A percentile compares a stretch with the other conserved stretches of the same genome.
phyloP scores from a whole-genome alignment of 106 monocot genomes.

The Vanilla planifolia region DNA sequence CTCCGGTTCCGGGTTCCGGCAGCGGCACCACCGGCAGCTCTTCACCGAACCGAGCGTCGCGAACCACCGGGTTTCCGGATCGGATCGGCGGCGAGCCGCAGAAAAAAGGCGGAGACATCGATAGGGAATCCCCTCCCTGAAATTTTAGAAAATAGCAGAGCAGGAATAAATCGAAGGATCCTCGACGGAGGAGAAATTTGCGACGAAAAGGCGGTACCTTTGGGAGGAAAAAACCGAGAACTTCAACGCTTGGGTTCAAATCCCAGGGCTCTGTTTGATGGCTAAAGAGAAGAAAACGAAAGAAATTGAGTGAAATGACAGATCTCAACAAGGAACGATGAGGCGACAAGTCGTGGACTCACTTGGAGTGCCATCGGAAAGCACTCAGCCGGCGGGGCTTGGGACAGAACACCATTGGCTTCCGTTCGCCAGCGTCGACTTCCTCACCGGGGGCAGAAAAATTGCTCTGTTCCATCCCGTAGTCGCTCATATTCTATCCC shows the following conservation, averaged over 20 bases:
- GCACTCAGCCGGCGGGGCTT: conserved; percentile 43
- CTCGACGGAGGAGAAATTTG: no score
- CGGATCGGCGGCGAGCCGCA: conserved; percentile 65
- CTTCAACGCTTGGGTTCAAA: conserved; percentile 26
- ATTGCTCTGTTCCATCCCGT: conserved; percentile 30
- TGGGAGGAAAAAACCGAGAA: conserved; percentile 28
- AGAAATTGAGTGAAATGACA: no score
- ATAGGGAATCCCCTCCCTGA: conserved; percentile 4
- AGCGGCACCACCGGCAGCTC: conserved; percentile 10
- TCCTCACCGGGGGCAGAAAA: conserved; percentile 19
- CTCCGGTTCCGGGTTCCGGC: background rate
- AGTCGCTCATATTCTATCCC: no score
- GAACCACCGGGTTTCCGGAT: conserved; percentile 46
- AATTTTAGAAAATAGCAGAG: background rate
- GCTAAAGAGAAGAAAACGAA: no score
- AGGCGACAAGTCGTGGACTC: no score
- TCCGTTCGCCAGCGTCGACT: conserved; percentile 37
- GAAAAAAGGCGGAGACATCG: conserved; percentile 39
- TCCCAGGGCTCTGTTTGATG: conserved; percentile 22
- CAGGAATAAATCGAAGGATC: background rate
- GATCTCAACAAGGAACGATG: no score
- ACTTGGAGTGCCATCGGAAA: conserved; percentile 22
- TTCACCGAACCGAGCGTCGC: conserved; percentile 53
- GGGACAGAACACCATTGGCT: conserved; percentile 74
- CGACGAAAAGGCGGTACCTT: conserved; percentile 32